These are phyloP conservation scores for Crotalaria pallida DNA, from an alignment of 306 rosid genomes.

Conservation along the genomic window DNA sequence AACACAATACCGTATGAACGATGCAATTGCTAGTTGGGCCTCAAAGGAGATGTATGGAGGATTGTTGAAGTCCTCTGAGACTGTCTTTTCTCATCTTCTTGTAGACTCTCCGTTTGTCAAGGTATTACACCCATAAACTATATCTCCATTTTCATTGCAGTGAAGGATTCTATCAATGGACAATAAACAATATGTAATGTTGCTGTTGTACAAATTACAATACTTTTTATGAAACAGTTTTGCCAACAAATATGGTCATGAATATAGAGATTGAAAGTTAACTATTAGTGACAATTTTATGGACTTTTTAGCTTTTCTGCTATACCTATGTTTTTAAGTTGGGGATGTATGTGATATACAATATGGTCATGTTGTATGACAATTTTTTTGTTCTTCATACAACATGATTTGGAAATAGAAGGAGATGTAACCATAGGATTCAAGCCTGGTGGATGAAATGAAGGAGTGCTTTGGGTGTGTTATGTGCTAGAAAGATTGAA, in stretches of 20 bases:
- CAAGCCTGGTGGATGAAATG: too few relatives aligned
- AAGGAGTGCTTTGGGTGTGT: too few relatives aligned
- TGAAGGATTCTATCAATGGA: slow-evolving; percentile 3
- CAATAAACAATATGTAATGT: neutral
- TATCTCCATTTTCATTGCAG: slow-evolving; percentile 21
- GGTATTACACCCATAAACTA: slow-evolving; percentile 38
- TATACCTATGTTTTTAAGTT: neutral
- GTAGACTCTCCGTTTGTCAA: slow-evolving; percentile 73
- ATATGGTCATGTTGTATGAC: too few relatives aligned
- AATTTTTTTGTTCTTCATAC: too few relatives aligned
- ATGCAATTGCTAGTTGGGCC: slow-evolving; percentile 85
- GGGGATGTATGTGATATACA: neutral
- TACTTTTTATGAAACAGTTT: neutral
- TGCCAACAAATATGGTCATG: neutral
- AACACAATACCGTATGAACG: slow-evolving; percentile 69
- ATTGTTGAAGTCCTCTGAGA: slow-evolving; percentile 50
- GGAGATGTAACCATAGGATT: too few relatives aligned
- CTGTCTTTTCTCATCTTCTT: slow-evolving; percentile 71
- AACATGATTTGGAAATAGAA: too few relatives aligned
- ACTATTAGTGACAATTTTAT: neutral
- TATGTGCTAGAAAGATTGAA: too few relatives aligned
- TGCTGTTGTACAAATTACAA: neutral
- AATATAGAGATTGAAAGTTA: neutral
- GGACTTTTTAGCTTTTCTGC: neutral
- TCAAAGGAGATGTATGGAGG: slow-evolving; percentile 90